A percentile compares a stretch with the other conserved stretches of the same genome.
Evolutionary conservation across 495 filamentous ascomycete species (phyloP).

Genomic region (Tuber microsphaerosporum): DNA sequence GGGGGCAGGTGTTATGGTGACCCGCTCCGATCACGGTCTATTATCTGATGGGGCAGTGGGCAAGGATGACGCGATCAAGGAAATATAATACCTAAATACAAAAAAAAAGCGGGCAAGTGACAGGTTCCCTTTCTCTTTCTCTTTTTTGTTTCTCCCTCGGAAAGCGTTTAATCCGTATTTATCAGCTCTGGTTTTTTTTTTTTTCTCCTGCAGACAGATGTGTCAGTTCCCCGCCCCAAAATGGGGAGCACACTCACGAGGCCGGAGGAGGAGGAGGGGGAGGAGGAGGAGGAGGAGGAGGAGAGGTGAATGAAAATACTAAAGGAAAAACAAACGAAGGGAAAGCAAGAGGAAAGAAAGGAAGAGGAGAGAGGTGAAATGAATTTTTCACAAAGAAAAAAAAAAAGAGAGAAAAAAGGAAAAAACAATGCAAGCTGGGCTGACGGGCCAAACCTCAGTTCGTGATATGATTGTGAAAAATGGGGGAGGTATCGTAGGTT

Average conservation of each 20-base stretch:
- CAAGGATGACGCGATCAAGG: conserved; percentile 34
- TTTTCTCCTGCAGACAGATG: conserved; percentile 13
- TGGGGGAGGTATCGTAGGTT: background rate
- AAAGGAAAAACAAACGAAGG: background rate
- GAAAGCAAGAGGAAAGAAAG: background rate
- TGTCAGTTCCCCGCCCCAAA: background rate
- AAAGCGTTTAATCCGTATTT: conserved; percentile 21
- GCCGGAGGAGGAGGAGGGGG: background rate
- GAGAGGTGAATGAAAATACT: background rate
- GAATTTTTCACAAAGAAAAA: conserved; percentile 11
- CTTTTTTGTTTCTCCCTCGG: conserved; percentile 5
- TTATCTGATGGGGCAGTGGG: conserved; percentile 22
- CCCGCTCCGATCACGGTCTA: conserved; percentile 20
- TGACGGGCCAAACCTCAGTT: no score
- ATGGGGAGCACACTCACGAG: background rate
- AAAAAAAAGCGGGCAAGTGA: conserved; percentile 9
- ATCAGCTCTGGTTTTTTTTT: conserved; percentile 7
- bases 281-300: background rate
- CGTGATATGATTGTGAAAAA: background rate
- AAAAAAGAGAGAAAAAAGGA: background rate
- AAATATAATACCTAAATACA: conserved; percentile 21
- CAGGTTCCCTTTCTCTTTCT: background rate
- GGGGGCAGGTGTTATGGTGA: conserved; percentile 16
- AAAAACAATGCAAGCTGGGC: conserved; percentile 7
- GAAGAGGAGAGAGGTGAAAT: background rate